Conservation (phyloP, 129 eudicot genomes). For the Chrysanthemum makinoi region DNA sequence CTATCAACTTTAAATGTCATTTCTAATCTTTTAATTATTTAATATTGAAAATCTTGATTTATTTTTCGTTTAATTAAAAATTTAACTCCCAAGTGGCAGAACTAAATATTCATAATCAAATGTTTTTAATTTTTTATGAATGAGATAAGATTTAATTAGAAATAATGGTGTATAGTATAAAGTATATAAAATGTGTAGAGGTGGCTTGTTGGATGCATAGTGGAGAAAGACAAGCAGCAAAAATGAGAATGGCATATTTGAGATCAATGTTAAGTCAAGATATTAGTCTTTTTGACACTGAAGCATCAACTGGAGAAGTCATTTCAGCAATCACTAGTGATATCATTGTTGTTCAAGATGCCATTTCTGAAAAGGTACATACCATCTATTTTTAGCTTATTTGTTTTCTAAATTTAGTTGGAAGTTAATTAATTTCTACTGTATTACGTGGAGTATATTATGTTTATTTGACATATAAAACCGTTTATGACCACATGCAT, state of each 20-base stretch:
- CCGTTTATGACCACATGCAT: no score
- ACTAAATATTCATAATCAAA: neutral
- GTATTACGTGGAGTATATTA: neutral
- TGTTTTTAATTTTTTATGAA: neutral
- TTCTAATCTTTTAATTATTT: no score
- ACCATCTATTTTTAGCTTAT: neutral
- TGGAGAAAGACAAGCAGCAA: constrained; percentile 98
- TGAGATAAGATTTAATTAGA: neutral
- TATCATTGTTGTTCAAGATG: constrained; percentile 92
- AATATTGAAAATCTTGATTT: no score
- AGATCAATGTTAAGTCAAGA: constrained; percentile 91
- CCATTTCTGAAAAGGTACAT: constrained; percentile 98
- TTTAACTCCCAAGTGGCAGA: neutral
- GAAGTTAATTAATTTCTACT: neutral
- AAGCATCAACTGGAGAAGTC: constrained; percentile 98
- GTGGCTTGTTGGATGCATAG: constrained; percentile 99
- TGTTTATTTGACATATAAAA: neutral
- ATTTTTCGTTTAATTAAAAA: neutral
- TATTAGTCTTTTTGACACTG: constrained; percentile 89
- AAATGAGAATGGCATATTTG: constrained; percentile 97
- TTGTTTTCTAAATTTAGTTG: neutral
- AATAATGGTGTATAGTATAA: neutral
- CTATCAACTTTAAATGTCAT: no score
- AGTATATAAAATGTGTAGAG: constrained; percentile 44
- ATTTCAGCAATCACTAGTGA: constrained; percentile 94